Base-by-base conservation (phyloP, 2,329 filamentous ascomycete genomes). In the Ophiocordyceps camponoti-rufipedis region DNA sequence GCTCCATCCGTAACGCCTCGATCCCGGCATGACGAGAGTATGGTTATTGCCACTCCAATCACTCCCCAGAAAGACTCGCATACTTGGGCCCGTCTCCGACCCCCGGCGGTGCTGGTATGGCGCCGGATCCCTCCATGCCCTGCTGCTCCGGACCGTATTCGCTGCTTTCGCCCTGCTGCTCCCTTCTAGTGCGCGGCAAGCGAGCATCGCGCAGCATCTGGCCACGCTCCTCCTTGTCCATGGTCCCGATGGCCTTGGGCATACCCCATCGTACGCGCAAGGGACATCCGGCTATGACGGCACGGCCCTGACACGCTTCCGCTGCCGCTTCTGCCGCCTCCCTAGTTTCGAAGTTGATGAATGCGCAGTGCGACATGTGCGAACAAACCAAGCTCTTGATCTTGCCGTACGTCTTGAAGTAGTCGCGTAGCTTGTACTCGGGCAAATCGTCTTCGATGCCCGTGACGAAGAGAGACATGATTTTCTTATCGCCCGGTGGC, bases 371-470 rank as follows among this genome's bases (percentile, higher is more conserved):
- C 14, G 89, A 89, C 68, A 94, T 87, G 65, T 98, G 91, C 7
- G 88, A 95, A 63, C 91, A 96, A 35, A 98, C 82, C 14, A 98
- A 67, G 28, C 87, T 95, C 55, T 91, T 85, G 48, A 98, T 80
- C 57, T 89, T 85, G 50, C 91, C 91, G 55, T 88, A 87, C 16
- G 76, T 75, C 49, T 85, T 78, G 68, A 98, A 98, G 62, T 93
- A 91, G 2, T 86, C 82, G 43, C 91, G 83, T 28, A 98, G 71
- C 55, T 88, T 87, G 63, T 88, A 80, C 62, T 98, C 91, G 2
- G 89, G 88, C 7, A 98, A 70, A 56, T 98, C 91, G 58, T 98
- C 91, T 62, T 98, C 91, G 2, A 98, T 79, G 9, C 91, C 93
- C 0, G 89, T 95, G 29, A 96, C 74, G 57, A 98, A 98, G 0